phyloP scores from a whole-genome alignment of 116 monocot genomes.

The Phalaenopsis hybrid region DNA sequence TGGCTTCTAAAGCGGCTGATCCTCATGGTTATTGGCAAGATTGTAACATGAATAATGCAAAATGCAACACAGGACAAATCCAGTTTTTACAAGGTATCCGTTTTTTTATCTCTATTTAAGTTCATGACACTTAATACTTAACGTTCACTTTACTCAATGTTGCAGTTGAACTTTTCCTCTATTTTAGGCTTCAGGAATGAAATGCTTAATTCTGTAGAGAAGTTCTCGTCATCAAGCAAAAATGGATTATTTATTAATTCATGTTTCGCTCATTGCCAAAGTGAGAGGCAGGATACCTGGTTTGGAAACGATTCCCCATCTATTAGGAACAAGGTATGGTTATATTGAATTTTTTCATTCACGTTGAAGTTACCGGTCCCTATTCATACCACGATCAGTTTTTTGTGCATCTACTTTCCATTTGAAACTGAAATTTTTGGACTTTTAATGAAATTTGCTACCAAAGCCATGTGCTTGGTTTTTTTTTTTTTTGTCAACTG shows the following conservation, averaged over 20 bases:
- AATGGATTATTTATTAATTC: constrained; percentile 86
- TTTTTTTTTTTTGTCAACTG: no score
- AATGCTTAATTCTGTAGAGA: constrained; percentile 44
- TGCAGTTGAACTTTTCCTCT: constrained; percentile 11
- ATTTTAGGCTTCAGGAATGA: constrained; percentile 61
- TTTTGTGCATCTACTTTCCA: not conserved
- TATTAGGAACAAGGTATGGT: constrained; percentile 49
- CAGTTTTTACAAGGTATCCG: constrained; percentile 55
- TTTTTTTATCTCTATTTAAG: not conserved
- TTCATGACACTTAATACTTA: not conserved
- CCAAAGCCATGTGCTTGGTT: not conserved
- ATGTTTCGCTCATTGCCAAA: constrained; percentile 85
- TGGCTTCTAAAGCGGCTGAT: constrained; percentile 29
- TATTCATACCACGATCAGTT: not conserved
- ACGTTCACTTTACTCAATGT: not conserved
- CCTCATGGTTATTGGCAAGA: constrained; percentile 28
- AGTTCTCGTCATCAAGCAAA: constrained; percentile 22
- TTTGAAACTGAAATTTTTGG: not conserved
- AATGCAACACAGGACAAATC: constrained; percentile 29
- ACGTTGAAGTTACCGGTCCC: not conserved
- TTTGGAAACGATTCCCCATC: constrained; percentile 41
- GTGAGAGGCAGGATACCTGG: constrained; percentile 66
- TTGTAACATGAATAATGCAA: constrained; percentile 24
- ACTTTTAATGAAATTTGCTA: not conserved
- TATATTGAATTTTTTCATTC: constrained; percentile 1